phyloP scores from a whole-genome alignment of 805 yeast species.

The Saccharomycopsis capsularis region DNA sequence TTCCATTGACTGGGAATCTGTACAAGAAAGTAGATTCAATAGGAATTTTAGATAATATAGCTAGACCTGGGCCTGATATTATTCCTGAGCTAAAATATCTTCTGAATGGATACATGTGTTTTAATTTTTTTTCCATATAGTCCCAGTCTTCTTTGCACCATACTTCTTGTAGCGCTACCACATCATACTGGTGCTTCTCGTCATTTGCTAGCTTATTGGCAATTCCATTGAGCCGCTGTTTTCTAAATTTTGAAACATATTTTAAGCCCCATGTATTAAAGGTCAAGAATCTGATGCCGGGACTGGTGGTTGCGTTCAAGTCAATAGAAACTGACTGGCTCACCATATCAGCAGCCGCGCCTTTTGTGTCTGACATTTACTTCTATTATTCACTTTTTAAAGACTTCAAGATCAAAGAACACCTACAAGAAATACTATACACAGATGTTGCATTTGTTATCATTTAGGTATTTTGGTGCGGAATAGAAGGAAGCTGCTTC shows the following conservation, averaged over 20 bases:
- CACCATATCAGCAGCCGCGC: no score
- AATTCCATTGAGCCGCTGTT: slow-evolving; percentile 61
- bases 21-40: slow-evolving; percentile 72
- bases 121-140: slow-evolving; percentile 43
- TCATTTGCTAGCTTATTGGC: slow-evolving; percentile 51
- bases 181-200: slow-evolving; percentile 51
- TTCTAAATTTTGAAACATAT: slow-evolving; percentile 65
- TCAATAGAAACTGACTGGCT: no score
- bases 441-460: no score
- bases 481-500: no score
- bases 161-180: slow-evolving; percentile 89
- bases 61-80: slow-evolving; percentile 88
- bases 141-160: slow-evolving; percentile 88
- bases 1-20: slow-evolving; percentile 86
- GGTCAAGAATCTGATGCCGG: slow-evolving; percentile 46
- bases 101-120: slow-evolving; percentile 47
- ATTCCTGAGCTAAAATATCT: slow-evolving; percentile 79
- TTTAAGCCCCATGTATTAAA: slow-evolving; percentile 89
- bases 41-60: slow-evolving; percentile 75
- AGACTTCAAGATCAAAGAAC: no score
- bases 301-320: no score
- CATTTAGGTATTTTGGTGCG: no score
- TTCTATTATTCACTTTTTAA: no score
- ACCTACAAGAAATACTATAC: no score
- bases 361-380: no score